Evolutionary conservation across 805 yeast genomes (phyloP), one percentile per base, ranked within the genome.

Genomic region (Yarrowia sp.): DNA sequence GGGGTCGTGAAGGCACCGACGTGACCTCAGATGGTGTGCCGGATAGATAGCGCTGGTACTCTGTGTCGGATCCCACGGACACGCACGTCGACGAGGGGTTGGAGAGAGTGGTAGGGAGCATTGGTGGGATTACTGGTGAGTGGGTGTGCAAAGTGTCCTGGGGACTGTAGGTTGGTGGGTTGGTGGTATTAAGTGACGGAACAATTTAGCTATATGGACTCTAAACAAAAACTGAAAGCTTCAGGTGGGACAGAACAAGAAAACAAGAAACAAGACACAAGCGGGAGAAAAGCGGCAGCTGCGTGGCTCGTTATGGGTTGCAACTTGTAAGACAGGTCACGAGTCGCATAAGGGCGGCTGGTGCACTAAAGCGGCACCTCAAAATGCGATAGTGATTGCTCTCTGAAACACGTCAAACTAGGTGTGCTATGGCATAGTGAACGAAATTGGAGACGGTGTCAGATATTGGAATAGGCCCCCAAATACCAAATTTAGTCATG

Each of bases 1-100:
- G 71, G 0, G 88, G 87, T 48, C 89, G 78, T 0, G 89, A 83
- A n/a, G 68, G 70, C 32, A 65, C 52, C 21, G 30, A 24, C 28
- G 58, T 35, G 44, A 46, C 54, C n/a, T 46, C 59, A 32, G 51
- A 59, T 22, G 67, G 41, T 17, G 58, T 43, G 33, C 56, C 51
- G 30, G 41, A 59, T 16, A 61, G 22, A 19, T 46, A 44, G 33
- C 64, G 43, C 46, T 61, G 64, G 46, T 61, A 61, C 33, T 61
- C 64, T 9, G 56, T 61, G 46, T 61, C 64, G 38, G 64, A 61
- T 9, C 64, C 64, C 21, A 46, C 56, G 26, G 64, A 58, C 28
- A 58, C 63, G 51, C 63, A 58, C 16, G 63, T 58, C 22, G 63
- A 58, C 61, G 61, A 54, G 33, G 61, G 61, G 46, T 54, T 54